These are phyloP conservation scores for Candida tropicalis DNA, from an alignment of 1,139 yeast genomes.

Conservation along the genomic window DNA sequence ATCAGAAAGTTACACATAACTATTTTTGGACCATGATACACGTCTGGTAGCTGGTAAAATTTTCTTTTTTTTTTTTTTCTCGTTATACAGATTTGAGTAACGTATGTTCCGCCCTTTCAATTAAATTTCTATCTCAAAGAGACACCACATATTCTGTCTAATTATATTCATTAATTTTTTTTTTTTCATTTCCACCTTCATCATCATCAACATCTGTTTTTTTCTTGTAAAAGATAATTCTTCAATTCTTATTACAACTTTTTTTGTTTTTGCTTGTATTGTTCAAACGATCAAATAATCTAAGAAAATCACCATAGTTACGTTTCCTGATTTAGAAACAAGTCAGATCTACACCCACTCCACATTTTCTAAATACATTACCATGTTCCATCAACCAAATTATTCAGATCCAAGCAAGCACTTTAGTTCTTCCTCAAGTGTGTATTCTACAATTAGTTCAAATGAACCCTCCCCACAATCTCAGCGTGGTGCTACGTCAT, in stretches of 20 bases:
- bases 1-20: too few species aligned
- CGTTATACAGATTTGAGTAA: too few species aligned
- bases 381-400: conserved; percentile 11
- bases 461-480: conserved; percentile 5
- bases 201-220: too few species aligned
- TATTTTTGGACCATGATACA: too few species aligned
- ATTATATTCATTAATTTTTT: too few species aligned
- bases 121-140: too few species aligned
- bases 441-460: conserved; percentile 30
- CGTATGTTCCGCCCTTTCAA: too few species aligned
- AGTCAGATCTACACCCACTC: not conserved
- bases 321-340: not conserved
- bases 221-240: too few species aligned
- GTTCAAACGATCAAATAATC: not conserved
- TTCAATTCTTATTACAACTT: not conserved
- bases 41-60: too few species aligned
- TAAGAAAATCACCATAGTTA: not conserved
- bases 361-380: not conserved
- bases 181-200: too few species aligned
- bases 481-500: not conserved
- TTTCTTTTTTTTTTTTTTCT: too few species aligned
- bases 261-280: not conserved
- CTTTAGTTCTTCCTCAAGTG: conserved; percentile 37
- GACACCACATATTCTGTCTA: too few species aligned
- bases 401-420: conserved; percentile 17